These are phyloP conservation scores for Orbilia javanica DNA, from an alignment of 2,329 filamentous ascomycete genomes.

Conservation along the genomic window DNA sequence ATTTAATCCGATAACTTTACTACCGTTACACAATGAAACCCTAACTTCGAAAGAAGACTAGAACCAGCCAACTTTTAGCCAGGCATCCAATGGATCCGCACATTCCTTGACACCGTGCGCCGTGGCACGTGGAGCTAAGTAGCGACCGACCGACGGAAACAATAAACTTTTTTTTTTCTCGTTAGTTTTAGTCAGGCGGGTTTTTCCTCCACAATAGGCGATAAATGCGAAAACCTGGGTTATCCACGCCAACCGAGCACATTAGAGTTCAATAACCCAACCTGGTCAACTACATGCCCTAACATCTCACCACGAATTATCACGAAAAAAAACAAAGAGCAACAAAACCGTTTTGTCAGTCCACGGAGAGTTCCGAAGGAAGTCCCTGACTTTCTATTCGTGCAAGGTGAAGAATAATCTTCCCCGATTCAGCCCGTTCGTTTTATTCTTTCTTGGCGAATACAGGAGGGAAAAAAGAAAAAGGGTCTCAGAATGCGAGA, in stretches of 20 bases:
- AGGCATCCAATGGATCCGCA: conserved; percentile 4
- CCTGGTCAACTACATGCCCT: no score
- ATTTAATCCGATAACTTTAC: conserved; percentile 1
- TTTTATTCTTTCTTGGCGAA: conserved; percentile 8
- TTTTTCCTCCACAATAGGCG: conserved; percentile 15
- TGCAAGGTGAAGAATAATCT: neutral
- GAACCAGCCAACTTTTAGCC: neutral
- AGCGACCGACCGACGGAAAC: conserved; percentile 20
- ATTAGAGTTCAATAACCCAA: conserved; percentile 36
- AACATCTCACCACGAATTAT: no score
- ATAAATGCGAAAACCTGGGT: conserved; percentile 23
- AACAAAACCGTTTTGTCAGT: neutral
- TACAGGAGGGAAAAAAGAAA: no score
- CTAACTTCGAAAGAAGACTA: neutral
- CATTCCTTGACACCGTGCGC: conserved; percentile 10
- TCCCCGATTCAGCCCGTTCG: conserved; percentile 16
- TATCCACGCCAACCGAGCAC: conserved; percentile 12
- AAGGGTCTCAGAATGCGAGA: conserved; percentile 17
- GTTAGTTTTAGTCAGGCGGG: neutral
- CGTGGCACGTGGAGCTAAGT: conserved; percentile 19
- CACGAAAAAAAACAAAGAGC: no score
- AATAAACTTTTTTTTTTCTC: conserved; percentile 16
- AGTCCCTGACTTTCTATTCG: neutral
- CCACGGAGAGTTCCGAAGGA: conserved; percentile 10
- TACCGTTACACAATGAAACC: conserved; percentile 15